Base-by-base conservation (phyloP, 805 yeast species). In the Zygotorulaspora chibaensis region DNA sequence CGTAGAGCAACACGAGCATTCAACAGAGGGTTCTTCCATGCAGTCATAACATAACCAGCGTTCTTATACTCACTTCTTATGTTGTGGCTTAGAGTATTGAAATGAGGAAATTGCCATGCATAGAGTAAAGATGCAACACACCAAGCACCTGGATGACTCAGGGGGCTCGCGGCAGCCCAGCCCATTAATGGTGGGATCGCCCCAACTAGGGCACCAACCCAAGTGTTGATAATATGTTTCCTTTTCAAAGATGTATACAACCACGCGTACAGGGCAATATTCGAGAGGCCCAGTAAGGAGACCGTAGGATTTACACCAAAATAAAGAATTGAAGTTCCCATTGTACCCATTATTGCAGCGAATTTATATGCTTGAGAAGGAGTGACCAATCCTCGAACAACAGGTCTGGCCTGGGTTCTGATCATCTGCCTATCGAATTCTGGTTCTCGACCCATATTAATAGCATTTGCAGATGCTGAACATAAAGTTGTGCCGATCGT, bases 131-230 rank as follows among this genome's bases (percentile, higher is more conserved):
- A 87, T 1, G 97, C 97, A 18, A 93, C 70, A 60, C 90, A 81
- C 98, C 98, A 91, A 3, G 95, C 95, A 7, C 93, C 97, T 0
- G 98, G 96, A 52, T 88, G 87, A 2, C 75, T 54, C 30, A 90
- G 67, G 0, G 89, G 78, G 3, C 87, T 80, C 10, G 96, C 85
- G 0, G 91, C 88, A 2, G 96, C 96, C 99, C 99, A 93, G 2
- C 99, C 99, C 99, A 93, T 93, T 41, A 93, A 74, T 16, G 99
- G 99, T 0, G 99, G 99, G 38, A 93, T 86, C 0, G 97, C 99
- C 3, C 99, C 99, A 3, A 93, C 99, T n/a, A 93, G 64, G 0
- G 99, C 99, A 15, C 99, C 99, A 2, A 93, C 93, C 99, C 99
- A 93, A 0, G 99, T 93, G 65, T 93, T 93, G 34, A 86, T 63